Percentiles rank a stretch among this genome's conserved stretches.
Evolutionary conservation across 768 basidiomycete species (phyloP).

Genomic region (Crepidotus variabilis): DNA sequence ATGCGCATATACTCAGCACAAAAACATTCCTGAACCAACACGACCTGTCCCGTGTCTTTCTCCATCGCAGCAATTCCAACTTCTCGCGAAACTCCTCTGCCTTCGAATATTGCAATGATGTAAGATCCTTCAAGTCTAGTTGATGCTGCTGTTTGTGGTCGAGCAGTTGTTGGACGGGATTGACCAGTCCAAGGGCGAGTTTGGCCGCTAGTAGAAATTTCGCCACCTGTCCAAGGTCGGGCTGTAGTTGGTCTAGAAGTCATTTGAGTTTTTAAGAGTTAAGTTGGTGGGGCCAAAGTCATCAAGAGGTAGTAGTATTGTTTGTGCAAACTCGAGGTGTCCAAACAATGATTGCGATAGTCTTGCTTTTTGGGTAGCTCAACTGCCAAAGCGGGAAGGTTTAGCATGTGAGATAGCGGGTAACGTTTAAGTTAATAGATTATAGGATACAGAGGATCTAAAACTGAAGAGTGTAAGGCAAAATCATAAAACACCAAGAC

Average conservation of each 20-base stretch:
- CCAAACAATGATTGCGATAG: no score
- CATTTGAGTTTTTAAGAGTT: slow-evolving; percentile 5
- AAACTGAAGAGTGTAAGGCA: no score
- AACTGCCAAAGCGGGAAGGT: no score
- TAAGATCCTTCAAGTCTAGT: slow-evolving; percentile 56
- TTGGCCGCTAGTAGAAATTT: slow-evolving; percentile 11
- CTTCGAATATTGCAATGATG: slow-evolving; percentile 70
- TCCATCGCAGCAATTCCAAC: slow-evolving; percentile 88
- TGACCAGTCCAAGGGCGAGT: slow-evolving; percentile 52
- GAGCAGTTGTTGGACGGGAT: slow-evolving; percentile 56
- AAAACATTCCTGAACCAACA: slow-evolving; percentile 68
- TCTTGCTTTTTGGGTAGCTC: no score
- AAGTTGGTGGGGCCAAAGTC: neutral
- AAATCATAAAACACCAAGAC: no score
- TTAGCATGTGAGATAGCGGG: no score
- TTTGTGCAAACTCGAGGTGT: no score
- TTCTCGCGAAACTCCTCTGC: slow-evolving; percentile 75
- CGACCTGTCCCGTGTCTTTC: slow-evolving; percentile 68
- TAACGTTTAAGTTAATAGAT: no score
- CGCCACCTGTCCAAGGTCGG: slow-evolving; percentile 13
- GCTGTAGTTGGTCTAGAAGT: slow-evolving; percentile 17
- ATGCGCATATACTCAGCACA: neutral
- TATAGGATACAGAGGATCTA: no score
- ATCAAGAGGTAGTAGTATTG: neutral
- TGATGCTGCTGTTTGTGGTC: slow-evolving; percentile 65